A percentile compares a stretch with the other conserved stretches of the same genome.
These are phyloP conservation scores for Hypericum androsaemum DNA, from an alignment of 345 rosid species.

Conservation along the genomic window DNA sequence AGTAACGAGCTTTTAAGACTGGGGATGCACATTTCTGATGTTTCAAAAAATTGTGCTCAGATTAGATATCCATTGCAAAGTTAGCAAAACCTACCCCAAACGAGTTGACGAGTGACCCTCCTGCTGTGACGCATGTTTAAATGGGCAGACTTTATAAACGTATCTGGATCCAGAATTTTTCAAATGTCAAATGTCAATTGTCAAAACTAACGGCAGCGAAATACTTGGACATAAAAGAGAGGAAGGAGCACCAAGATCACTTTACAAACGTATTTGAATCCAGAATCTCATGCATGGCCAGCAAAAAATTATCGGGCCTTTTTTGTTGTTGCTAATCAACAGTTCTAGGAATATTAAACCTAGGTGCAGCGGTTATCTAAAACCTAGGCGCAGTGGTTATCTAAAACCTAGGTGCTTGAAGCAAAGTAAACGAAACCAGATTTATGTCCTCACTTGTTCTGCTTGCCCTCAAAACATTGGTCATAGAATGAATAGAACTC, in stretches of 20 bases:
- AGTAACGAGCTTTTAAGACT: background rate
- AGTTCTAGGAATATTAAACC: no score
- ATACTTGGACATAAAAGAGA: no score
- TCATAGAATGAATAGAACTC: constrained; percentile 82
- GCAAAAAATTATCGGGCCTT: no score
- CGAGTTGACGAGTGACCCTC: constrained; percentile 60
- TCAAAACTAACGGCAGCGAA: no score
- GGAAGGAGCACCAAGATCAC: no score
- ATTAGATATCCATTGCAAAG: background rate
- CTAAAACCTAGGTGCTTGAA: background rate
- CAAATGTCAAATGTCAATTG: no score
- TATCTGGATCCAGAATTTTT: constrained; percentile 44
- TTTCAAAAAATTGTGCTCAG: background rate
- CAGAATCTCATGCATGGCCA: no score
- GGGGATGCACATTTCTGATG: background rate
- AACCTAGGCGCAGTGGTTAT: no score
- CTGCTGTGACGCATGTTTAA: constrained; percentile 74
- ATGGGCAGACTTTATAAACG: constrained; percentile 84
- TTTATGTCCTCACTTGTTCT: constrained; percentile 53
- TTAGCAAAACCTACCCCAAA: constrained; percentile 54
- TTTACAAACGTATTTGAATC: no score
- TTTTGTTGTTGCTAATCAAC: no score
- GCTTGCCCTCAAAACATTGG: constrained; percentile 77
- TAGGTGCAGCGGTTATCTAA: no score
- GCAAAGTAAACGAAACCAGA: constrained; percentile 1